Evolutionary conservation across 306 rosid species (phyloP), one percentile per base, ranked within the genome.

Genomic region (Glycyrrhiza uralensis): DNA sequence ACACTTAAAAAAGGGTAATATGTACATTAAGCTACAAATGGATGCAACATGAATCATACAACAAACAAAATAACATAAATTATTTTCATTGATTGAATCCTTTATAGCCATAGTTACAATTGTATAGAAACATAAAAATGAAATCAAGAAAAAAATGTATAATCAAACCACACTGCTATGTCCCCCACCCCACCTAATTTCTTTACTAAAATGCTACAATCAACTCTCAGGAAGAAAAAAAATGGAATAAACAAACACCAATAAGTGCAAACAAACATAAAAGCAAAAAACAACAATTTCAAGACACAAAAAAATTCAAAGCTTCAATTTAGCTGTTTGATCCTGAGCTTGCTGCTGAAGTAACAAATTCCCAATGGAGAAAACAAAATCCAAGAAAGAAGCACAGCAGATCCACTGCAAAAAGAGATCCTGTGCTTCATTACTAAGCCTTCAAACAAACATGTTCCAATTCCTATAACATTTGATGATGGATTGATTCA

Each of bases 71-170:
- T 18, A 76, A 72, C 17, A 58, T 64, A 57, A 45, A 57, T 74
- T 74, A 69, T 83, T 79, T 64, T 44, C 72, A 80, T 72, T 78
- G 52, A 87, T 72, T 72, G 81, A 84, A 76, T 78, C 68, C 58
- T 39, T 76, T 22, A 12, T 70, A 70, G 33, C 13, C 76, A 52
- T 76, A 55, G 57, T 72, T 87, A 83, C 90, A 89, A 46, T 75
- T 80, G 69, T 71, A n/a, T 52, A 65, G 24, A 72, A 69, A 63
- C 44, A 47, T 35, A 56, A 78, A 66, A 54, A 35, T 45, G 38
- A 52, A 81, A 20, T 33, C 11, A 1, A 51, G 23, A 36, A 39
- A 69, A 38, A 38, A 55, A 65, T 12, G 62, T 81, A 72, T 76
- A 76, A 54, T 32, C 77, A 89, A 77, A 68, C 78, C 82, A 77